phyloP scores from a whole-genome alignment of 371 early-diverging fungal genomes.

The Nematocida ironsii region DNA sequence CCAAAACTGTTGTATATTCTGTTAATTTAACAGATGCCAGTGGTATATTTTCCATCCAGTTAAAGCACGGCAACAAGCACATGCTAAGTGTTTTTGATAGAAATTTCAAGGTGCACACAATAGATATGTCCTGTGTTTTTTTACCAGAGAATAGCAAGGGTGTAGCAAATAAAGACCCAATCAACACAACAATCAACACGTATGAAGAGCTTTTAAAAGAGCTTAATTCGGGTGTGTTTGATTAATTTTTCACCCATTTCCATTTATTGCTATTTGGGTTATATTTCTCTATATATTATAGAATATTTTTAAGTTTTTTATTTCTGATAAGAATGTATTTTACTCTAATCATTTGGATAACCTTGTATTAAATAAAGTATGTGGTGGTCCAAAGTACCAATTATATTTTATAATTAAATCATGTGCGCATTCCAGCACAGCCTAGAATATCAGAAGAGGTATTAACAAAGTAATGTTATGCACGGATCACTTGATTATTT shows the following conservation, averaged over 20 bases:
- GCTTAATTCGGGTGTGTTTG: conserved; percentile 9
- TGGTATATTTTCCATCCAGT: neutral
- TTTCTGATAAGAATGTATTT: no score
- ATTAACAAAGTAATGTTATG: no score
- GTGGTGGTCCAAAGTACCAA: no score
- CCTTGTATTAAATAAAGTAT: no score
- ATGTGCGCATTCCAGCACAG: no score
- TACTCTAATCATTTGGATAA: no score
- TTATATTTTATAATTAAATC: no score
- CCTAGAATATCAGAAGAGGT: no score
- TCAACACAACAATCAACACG: neutral
- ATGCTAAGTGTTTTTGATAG: neutral
- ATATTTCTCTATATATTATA: no score
- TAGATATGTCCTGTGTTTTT: neutral
- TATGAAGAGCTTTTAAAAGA: conserved; percentile 21
- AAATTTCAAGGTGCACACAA: conserved; percentile 1
- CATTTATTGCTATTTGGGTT: no score
- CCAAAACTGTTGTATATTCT: conserved; percentile 1
- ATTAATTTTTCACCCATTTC: neutral
- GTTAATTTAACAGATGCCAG: neutral
- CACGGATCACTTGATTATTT: no score
- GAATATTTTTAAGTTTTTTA: no score
- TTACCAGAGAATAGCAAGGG: neutral
- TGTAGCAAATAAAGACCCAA: neutral
- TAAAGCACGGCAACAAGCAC: neutral